Evolutionary conservation across 495 filamentous ascomycete species (phyloP).

Genomic region (Penicillium egyptiacum): DNA sequence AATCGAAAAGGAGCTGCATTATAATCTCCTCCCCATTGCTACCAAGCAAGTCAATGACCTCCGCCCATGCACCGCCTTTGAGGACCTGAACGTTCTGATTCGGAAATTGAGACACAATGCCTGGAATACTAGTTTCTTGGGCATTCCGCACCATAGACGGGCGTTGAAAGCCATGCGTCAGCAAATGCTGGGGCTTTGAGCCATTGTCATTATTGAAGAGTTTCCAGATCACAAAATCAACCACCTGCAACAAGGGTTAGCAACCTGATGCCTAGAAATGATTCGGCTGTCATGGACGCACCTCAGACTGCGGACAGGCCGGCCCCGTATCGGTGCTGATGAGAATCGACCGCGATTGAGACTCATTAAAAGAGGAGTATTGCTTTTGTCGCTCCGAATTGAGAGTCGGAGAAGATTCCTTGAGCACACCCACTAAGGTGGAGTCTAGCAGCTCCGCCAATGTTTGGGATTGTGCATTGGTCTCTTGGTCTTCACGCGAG

Average conservation of each 20-base stretch:
- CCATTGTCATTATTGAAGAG: conserved; percentile 62
- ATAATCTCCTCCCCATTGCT: conserved; percentile 79
- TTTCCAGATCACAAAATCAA: conserved; percentile 78
- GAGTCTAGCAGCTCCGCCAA: conserved; percentile 63
- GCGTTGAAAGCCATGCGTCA: conserved; percentile 74
- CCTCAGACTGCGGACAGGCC: conserved; percentile 58
- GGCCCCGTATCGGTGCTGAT: conserved; percentile 40
- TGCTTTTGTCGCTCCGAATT: conserved; percentile 52
- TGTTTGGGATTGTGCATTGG: conserved; percentile 5
- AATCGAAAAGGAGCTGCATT: conserved; percentile 74
- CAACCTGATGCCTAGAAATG: background rate
- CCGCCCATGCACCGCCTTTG: conserved; percentile 70
- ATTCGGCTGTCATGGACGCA: conserved; percentile 29
- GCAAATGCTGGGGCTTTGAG: conserved; percentile 65
- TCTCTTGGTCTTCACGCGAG: conserved; percentile 2
- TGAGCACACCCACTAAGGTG: conserved; percentile 60
- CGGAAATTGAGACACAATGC: conserved; percentile 53
- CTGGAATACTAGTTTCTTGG: conserved; percentile 50
- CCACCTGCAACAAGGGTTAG: conserved; percentile 57
- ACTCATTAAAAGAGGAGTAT: conserved; percentile 69
- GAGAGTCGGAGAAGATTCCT: conserved; percentile 30
- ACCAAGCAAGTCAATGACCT: conserved; percentile 68
- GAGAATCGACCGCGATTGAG: conserved; percentile 37
- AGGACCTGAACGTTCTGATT: conserved; percentile 71
- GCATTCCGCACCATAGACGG: conserved; percentile 31